Evolutionary conservation across 768 basidiomycete species (phyloP).

Genomic region (Kwoniella shandongensis): DNA sequence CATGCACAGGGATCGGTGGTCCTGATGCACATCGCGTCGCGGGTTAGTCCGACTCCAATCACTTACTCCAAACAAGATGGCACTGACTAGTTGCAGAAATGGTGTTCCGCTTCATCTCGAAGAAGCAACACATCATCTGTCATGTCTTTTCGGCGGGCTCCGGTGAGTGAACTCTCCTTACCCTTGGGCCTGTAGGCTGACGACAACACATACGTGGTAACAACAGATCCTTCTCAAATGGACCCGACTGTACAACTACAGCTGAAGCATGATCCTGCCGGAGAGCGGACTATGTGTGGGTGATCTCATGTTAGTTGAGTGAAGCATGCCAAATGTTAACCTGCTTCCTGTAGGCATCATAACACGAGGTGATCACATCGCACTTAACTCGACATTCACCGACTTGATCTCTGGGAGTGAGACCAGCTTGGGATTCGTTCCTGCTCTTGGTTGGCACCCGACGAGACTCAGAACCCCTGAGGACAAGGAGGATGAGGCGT

Average conservation of each 20-base stretch:
- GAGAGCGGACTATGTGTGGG: conserved; percentile 21
- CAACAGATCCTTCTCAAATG: conserved; percentile 17
- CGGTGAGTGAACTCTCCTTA: conserved; percentile 15
- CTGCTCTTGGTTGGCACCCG: conserved; percentile 20
- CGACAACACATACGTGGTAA: background rate
- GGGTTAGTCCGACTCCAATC: too few species aligned
- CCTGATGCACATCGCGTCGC: too few species aligned
- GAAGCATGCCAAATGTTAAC: background rate
- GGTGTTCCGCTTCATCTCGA: conserved; percentile 11
- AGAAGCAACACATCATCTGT: conserved; percentile 22
- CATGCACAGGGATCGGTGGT: too few species aligned
- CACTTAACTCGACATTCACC: conserved; percentile 5
- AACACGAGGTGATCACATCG: conserved; percentile 26
- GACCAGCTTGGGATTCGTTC: conserved; percentile 1
- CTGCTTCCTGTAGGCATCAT: conserved; percentile 16
- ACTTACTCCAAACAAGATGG: too few species aligned
- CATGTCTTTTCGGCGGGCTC: conserved; percentile 19
- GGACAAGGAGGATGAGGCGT: background rate
- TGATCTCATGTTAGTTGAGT: background rate
- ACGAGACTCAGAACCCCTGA: conserved; percentile 5
- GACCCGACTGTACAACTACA: conserved; percentile 14
- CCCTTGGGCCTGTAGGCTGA: background rate
- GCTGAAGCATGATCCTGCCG: conserved; percentile 13
- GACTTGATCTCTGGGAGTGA: background rate
- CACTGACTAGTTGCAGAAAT: conserved; percentile 16